Base-by-base conservation (phyloP, 176 grass and related monocot species). In the Aegilops speltoides region DNA sequence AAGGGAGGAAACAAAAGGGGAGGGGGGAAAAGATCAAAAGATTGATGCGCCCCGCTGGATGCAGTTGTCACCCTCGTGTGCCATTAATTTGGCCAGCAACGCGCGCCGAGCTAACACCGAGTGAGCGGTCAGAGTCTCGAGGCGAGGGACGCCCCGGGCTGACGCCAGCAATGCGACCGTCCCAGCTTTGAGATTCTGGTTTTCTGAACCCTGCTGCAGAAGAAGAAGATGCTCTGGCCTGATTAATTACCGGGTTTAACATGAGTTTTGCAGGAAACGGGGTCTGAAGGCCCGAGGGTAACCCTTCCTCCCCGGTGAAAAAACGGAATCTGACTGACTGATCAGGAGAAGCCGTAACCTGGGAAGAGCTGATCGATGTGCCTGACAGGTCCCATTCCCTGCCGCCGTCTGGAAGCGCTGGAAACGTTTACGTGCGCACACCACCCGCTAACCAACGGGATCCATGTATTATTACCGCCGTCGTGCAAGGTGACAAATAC, bases 31-130 rank as follows among this genome's bases (percentile, higher is more conserved):
- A 62, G 7, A 76, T 48, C 13, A 11, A 78, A 59, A 20, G 76
- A 60, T 67, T 7, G 77, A 64, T 64, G 77, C 57, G 77, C 76
- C 76, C 17, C 50, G 81, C 66, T 83, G 48, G 81, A 50, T 61
- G 48, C 83, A 1, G 60, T 11, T 52, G 59, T 77, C 83, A 12
- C 40, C 20, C 61, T 66, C 83, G 83, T 77, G 60, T 66, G 28
- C 60, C 59, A 85, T 77, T 81, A 36, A 85, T 77, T 77, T 65
- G 66, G 25, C 26, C 63, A 33, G 63, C 63, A 45, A 29, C 60
- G 23, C 59, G 14, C 2, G 31, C 16, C n/a, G 10, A 64, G 16
- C 7, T 15, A 46, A 13, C 43, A 13, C 43, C 43, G 4, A 45
- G 38, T n/a, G 36, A n/a, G 69, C 13, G 69, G 2, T 46, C 70